phyloP scores from a whole-genome alignment of 2,329 filamentous ascomycete species.

The Coniochaeta sp. region DNA sequence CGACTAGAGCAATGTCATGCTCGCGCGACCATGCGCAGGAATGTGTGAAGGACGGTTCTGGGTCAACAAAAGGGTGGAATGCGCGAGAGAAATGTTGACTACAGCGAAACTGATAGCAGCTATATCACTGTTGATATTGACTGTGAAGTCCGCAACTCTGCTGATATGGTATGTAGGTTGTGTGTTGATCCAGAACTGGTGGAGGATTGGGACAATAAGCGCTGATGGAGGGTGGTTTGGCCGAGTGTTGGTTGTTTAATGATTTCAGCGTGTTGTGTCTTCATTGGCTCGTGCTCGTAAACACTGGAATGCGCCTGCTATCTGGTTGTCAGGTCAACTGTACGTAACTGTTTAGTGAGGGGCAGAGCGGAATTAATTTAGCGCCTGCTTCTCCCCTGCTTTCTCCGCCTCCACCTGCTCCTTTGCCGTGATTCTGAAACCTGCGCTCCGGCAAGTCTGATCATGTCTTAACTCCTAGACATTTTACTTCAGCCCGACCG shows the following conservation, averaged over 20 bases:
- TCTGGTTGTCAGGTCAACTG: background rate
- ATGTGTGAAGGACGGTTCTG: background rate
- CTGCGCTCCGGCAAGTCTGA: background rate
- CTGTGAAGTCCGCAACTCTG: background rate
- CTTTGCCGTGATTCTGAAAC: background rate
- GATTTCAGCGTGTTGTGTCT: background rate
- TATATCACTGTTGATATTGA: constrained; percentile 1
- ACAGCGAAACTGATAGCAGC: background rate
- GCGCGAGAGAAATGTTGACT: background rate
- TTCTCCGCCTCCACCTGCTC: background rate
- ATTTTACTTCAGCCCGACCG: no score
- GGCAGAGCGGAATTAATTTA: background rate
- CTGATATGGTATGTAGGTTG: background rate
- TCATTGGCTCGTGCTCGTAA: background rate
- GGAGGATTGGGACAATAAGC: background rate
- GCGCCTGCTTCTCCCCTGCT: background rate
- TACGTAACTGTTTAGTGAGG: background rate
- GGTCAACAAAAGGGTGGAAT: background rate
- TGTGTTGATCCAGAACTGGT: background rate
- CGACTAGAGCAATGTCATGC: background rate
- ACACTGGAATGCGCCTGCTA: background rate
- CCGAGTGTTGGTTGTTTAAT: background rate
- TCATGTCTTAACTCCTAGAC: background rate
- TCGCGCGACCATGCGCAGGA: background rate
- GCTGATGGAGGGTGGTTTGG: background rate